Evolutionary conservation across 139 green algal genomes (phyloP).

Genomic region (Gonium pectorale): DNA sequence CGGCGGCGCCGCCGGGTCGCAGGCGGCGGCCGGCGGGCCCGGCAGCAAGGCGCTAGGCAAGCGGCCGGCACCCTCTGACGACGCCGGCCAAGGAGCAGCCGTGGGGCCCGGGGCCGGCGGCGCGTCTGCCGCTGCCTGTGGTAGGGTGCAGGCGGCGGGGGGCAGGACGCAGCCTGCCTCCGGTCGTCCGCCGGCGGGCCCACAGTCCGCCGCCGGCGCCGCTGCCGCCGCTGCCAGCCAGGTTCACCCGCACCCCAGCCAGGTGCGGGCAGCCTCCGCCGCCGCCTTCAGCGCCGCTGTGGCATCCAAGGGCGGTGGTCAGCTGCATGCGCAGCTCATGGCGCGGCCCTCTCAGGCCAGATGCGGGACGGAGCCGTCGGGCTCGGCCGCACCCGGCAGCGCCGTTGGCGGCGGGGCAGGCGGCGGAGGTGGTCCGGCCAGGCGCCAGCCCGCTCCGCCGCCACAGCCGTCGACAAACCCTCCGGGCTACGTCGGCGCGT

Average conservation of each 20-base stretch:
- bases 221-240: background rate
- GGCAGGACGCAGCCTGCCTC: no score
- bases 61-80: slow-evolving; percentile 14
- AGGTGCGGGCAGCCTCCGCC: slow-evolving; percentile 5
- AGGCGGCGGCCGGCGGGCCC: background rate
- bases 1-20: background rate
- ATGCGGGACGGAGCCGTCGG: background rate
- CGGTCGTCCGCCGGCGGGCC: no score
- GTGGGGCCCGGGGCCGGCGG: no score
- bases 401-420: background rate
- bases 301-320: background rate
- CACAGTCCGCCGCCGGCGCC: background rate
- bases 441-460: background rate
- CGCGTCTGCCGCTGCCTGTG: background rate
- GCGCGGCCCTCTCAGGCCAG: no score
- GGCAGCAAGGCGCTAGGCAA: background rate
- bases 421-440: background rate
- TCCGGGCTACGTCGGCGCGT: background rate
- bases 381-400: background rate
- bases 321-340: slow-evolving; percentile 6
- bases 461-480: background rate
- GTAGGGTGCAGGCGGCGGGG: no score
- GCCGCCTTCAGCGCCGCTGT: background rate
- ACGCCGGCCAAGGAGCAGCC: no score
- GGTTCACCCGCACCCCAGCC: background rate